phyloP scores from a whole-genome alignment of 2,329 filamentous ascomycete genomes.

The Chaetoscypha palmicola region DNA sequence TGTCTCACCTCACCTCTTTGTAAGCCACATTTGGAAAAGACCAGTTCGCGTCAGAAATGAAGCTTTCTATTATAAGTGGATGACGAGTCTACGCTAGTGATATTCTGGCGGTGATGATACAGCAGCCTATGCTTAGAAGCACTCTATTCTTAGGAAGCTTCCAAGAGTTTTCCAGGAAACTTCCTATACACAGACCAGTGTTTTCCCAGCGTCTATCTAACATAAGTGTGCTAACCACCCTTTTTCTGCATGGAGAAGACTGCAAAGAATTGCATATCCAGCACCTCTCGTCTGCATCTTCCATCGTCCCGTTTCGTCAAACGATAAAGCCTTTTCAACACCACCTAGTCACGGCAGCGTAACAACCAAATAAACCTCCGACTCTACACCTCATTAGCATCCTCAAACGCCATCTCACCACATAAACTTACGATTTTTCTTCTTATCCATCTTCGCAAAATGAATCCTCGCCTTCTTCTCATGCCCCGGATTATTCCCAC shows the following conservation, averaged over 20 bases:
- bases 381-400: not conserved
- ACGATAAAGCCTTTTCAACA: not conserved
- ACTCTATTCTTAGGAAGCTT: no score
- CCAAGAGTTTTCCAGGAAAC: not conserved
- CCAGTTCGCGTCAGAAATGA: not conserved
- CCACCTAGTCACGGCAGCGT: not conserved
- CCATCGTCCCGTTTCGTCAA: not conserved
- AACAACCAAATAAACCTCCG: not conserved
- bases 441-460: not conserved
- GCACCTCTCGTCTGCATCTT: not conserved
- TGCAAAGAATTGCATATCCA: not conserved
- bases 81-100: no score
- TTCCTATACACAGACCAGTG: not conserved
- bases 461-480: conserved; percentile 1
- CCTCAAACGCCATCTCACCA: not conserved
- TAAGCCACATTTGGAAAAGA: no score
- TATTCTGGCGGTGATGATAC: no score
- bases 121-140: no score
- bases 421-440: not conserved
- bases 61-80: not conserved
- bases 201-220: not conserved
- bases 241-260: not conserved
- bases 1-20: no score
- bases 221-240: not conserved
- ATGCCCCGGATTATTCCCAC: not conserved